Conservation (phyloP, 192 early-diverging fungal species). For the Backusella psychrophila region DNA sequence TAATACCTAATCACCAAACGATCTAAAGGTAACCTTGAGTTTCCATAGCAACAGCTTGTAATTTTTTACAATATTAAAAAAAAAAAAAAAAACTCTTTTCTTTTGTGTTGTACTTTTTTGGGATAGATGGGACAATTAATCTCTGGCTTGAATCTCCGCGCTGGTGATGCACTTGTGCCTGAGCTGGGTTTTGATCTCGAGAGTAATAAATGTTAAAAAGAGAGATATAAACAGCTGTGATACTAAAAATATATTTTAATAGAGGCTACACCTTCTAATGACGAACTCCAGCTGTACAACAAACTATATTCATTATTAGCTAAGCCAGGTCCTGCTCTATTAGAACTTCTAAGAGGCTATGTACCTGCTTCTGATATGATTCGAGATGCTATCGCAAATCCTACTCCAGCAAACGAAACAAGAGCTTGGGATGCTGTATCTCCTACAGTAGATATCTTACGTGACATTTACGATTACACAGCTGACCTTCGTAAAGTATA, state of each 20-base stretch:
- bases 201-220: conserved; percentile 45
- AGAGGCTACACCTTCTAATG: conserved; percentile 59
- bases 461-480: conserved; percentile 81
- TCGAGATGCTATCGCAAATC: conserved; percentile 82
- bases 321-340: conserved; percentile 47
- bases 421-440: conserved; percentile 84
- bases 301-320: conserved; percentile 53
- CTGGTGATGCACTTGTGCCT: conserved; percentile 40
- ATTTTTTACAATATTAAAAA: not conserved
- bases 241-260: not conserved
- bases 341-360: conserved; percentile 60
- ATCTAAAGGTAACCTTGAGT: not conserved
- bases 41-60: not conserved
- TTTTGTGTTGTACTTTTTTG: not conserved
- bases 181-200: conserved; percentile 62
- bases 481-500: conserved; percentile 64
- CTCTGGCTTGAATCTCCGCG: conserved; percentile 47
- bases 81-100: not conserved
- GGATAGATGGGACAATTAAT: conserved; percentile 45
- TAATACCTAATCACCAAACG: not conserved
- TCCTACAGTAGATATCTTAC: conserved; percentile 77
- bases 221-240: not conserved
- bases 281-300: conserved; percentile 61
- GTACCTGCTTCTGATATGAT: conserved; percentile 70
- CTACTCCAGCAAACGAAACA: conserved; percentile 82